phyloP scores from a whole-genome alignment of 208 protist genomes.

The Lotmaria passim region DNA sequence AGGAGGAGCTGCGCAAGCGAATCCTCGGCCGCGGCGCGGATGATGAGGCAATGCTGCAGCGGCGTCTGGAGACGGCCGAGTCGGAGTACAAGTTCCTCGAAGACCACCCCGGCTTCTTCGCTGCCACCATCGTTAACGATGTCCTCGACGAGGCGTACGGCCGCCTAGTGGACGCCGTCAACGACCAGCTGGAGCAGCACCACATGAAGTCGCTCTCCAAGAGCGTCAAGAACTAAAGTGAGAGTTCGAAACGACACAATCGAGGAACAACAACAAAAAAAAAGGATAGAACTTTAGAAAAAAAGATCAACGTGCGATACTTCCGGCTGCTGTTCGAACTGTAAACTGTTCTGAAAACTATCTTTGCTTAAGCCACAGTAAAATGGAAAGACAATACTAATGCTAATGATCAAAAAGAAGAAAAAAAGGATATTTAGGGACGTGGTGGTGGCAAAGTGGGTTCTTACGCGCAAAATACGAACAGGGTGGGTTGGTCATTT shows the following conservation, averaged over 20 bases:
- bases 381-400: too few relatives aligned
- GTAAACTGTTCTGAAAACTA: not conserved
- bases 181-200: slow-evolving; percentile 55
- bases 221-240: slow-evolving; percentile 11
- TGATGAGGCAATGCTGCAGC: slow-evolving; percentile 72
- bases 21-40: slow-evolving; percentile 79
- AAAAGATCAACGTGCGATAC: not conserved
- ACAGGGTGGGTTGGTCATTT: not conserved
- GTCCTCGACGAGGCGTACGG: slow-evolving; percentile 75
- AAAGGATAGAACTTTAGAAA: slow-evolving; percentile 4
- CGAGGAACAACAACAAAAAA: slow-evolving; percentile 7
- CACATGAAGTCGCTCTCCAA: slow-evolving; percentile 51
- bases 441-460: not conserved
- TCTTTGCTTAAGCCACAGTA: not conserved
- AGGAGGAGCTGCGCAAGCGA: slow-evolving; percentile 78
- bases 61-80: slow-evolving; percentile 75
- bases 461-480: not conserved
- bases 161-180: slow-evolving; percentile 55
- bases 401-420: too few relatives aligned
- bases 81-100: slow-evolving; percentile 80
- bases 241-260: not conserved
- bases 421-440: too few relatives aligned
- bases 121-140: slow-evolving; percentile 71
- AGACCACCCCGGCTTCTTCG: slow-evolving; percentile 75
- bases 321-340: slow-evolving; percentile 19